phyloP scores from a whole-genome alignment of 1,139 yeast species.

The Eremothecium gossypii region DNA sequence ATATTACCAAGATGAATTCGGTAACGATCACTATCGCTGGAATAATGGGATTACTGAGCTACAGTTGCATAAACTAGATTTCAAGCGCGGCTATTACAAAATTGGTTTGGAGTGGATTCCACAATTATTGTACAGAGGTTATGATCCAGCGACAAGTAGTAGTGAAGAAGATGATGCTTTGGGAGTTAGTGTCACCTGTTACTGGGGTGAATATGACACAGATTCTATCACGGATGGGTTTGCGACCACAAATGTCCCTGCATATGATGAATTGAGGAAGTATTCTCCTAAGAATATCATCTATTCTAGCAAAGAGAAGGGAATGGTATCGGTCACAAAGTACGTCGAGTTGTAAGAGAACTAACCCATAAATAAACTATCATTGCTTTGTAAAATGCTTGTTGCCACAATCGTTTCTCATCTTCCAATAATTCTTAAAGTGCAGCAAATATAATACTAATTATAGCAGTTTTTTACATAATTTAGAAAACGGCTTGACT shows the following conservation, averaged over 20 bases:
- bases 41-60: slow-evolving; percentile 54
- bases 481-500: neutral
- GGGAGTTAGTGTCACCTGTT: slow-evolving; percentile 53
- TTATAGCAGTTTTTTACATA: neutral
- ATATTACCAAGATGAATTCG: slow-evolving; percentile 4
- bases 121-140: slow-evolving; percentile 35
- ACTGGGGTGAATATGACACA: slow-evolving; percentile 63
- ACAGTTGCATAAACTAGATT: slow-evolving; percentile 54
- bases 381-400: neutral
- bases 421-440: neutral
- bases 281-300: slow-evolving; percentile 57
- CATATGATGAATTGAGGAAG: slow-evolving; percentile 55
- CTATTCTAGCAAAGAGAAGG: slow-evolving; percentile 58
- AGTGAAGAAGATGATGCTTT: slow-evolving; percentile 33
- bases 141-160: slow-evolving; percentile 13
- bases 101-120: slow-evolving; percentile 77
- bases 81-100: slow-evolving; percentile 46
- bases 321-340: slow-evolving; percentile 47
- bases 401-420: neutral
- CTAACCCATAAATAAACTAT: neutral
- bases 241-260: slow-evolving; percentile 45
- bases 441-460: neutral
- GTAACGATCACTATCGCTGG: slow-evolving; percentile 40
- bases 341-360: slow-evolving; percentile 15
- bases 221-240: slow-evolving; percentile 33